Percentiles rank a stretch among this genome's conserved stretches.
These are phyloP conservation scores for Inga oerstediana DNA, from an alignment of 306 rosid species.

Conservation along the genomic window DNA sequence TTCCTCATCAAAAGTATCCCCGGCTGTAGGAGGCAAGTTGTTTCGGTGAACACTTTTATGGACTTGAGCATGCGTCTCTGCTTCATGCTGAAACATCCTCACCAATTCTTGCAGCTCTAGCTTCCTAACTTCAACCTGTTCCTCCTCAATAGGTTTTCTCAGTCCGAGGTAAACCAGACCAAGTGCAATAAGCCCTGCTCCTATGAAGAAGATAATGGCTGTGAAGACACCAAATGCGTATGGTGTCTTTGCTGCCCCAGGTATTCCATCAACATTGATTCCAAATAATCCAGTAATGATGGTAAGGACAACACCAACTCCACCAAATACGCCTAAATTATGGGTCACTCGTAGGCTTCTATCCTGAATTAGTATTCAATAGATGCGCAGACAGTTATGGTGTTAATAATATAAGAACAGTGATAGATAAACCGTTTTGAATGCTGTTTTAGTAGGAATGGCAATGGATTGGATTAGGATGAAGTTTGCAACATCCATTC, in stretches of 20 bases:
- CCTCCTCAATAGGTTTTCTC: constrained; percentile 59
- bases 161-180: constrained; percentile 78
- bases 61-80: constrained; percentile 88
- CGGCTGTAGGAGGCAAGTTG: constrained; percentile 78
- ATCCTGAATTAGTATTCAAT: not conserved
- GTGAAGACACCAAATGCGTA: constrained; percentile 86
- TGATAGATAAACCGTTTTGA: not conserved
- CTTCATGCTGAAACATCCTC: constrained; percentile 87
- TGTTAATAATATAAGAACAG: not conserved
- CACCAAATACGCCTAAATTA: constrained; percentile 81
- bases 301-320: constrained; percentile 82
- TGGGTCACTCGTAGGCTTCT: constrained; percentile 24
- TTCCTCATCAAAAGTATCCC: constrained; percentile 46
- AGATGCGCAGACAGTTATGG: not conserved
- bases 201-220: constrained; percentile 58
- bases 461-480: not conserved
- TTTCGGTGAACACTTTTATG: constrained; percentile 53
- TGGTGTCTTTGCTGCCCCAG: constrained; percentile 67
- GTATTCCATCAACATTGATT: constrained; percentile 93
- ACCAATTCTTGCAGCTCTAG: constrained; percentile 80
- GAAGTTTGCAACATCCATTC: not conserved
- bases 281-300: constrained; percentile 88
- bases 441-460: not conserved
- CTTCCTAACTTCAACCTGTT: constrained; percentile 72
- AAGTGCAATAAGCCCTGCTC: constrained; percentile 54